phyloP scores from a whole-genome alignment of 2,329 filamentous ascomycete genomes.

The Arthrobotrys iridis region DNA sequence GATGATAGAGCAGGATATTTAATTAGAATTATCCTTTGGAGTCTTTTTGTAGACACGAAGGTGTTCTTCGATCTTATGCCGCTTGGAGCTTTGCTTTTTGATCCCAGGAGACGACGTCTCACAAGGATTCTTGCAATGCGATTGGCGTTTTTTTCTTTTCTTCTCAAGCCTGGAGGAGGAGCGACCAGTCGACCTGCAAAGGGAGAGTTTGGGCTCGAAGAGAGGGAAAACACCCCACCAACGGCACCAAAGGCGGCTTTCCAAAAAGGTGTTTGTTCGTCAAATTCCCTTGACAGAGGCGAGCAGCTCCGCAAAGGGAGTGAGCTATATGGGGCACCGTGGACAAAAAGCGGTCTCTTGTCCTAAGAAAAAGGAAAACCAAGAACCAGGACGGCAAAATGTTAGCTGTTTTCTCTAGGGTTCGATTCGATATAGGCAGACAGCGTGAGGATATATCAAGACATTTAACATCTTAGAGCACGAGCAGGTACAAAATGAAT shows the following conservation, averaged over 20 bases:
- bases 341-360: neutral
- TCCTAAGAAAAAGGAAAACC: constrained; percentile 7
- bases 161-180: neutral
- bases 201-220: neutral
- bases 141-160: neutral
- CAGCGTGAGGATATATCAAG: constrained; percentile 44
- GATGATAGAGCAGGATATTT: constrained; percentile 14
- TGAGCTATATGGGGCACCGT: neutral
- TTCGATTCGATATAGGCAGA: constrained; percentile 51
- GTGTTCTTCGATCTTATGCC: constrained; percentile 30
- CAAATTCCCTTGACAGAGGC: neutral
- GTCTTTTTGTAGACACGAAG: constrained; percentile 44
- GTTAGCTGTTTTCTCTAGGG: constrained; percentile 35
- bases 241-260: constrained; percentile 43
- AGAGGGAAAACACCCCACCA: constrained; percentile 28
- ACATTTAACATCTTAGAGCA: constrained; percentile 11
- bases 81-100: constrained; percentile 28
- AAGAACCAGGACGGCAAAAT: constrained; percentile 1
- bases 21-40: constrained; percentile 35
- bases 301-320: neutral
- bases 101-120: neutral
- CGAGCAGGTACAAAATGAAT: constrained; percentile 38
- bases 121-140: neutral
- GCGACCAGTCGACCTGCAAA: neutral
- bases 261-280: constrained; percentile 31